Percentiles rank a stretch among this genome's conserved stretches.
These are phyloP conservation scores for Exophiala sp. DNA, from an alignment of 2,329 filamentous ascomycete genomes.

Conservation along the genomic window DNA sequence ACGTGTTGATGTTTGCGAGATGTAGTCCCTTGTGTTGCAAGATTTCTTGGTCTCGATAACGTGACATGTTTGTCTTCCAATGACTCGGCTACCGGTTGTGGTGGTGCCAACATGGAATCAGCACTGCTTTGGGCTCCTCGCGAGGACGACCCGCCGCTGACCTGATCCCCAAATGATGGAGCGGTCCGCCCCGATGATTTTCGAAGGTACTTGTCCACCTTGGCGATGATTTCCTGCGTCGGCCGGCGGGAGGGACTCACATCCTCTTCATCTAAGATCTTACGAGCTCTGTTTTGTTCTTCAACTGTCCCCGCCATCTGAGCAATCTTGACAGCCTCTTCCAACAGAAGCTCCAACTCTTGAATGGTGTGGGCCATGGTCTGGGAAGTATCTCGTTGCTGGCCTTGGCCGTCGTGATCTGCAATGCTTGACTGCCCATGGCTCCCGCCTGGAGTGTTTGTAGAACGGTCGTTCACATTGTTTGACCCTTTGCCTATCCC, in stretches of 20 bases:
- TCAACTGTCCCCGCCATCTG: slow-evolving; percentile 12
- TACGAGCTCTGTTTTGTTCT: neutral
- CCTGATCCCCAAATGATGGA: neutral
- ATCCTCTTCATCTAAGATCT: neutral
- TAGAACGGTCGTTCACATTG: neutral
- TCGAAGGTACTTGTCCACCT: slow-evolving; percentile 3
- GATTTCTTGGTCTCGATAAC: neutral
- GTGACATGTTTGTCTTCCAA: neutral
- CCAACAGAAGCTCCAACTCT: slow-evolving; percentile 34
- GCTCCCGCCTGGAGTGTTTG: neutral
- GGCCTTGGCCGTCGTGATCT: neutral
- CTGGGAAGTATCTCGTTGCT: slow-evolving; percentile 12
- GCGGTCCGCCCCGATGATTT: neutral
- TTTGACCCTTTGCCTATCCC: neutral
- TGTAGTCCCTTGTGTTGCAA: neutral
- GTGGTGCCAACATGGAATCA: neutral
- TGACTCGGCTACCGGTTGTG: neutral
- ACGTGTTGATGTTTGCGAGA: neutral
- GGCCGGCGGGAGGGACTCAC: neutral
- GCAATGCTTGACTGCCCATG: neutral
- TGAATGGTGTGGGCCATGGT: slow-evolving; percentile 35
- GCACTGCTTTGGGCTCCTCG: neutral
- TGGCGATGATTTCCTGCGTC: neutral
- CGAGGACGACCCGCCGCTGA: too few species aligned
- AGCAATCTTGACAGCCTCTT: slow-evolving; percentile 36